A percentile compares a stretch with the other conserved stretches of the same genome.
Conservation (phyloP, 192 early-diverging fungal genomes). For the Coemansia sp. region DNA sequence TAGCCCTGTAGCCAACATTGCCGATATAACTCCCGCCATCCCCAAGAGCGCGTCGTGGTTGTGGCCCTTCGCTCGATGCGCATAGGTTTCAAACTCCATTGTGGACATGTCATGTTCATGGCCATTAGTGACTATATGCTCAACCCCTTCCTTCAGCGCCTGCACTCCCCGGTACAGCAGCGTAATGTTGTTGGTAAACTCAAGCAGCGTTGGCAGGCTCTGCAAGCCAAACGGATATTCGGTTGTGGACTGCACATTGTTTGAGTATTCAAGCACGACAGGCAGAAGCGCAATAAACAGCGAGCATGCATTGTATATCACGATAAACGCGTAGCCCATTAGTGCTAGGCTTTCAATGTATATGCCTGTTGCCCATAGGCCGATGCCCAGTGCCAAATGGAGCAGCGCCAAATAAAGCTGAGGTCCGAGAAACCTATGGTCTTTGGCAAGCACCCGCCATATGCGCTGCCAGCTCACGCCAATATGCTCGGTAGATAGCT, state of each 20-base stretch:
- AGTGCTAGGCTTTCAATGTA: slow-evolving; percentile 25
- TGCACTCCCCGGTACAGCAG: slow-evolving; percentile 39
- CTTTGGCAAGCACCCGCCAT: slow-evolving; percentile 15
- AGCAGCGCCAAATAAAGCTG: slow-evolving; percentile 18
- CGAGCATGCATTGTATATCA: slow-evolving; percentile 29
- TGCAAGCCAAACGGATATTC: slow-evolving; percentile 36
- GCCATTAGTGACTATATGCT: slow-evolving; percentile 32
- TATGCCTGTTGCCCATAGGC: slow-evolving; percentile 25
- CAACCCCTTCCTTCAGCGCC: slow-evolving; percentile 42
- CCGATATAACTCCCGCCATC: slow-evolving; percentile 6
- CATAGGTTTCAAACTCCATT: slow-evolving; percentile 42
- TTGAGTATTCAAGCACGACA: slow-evolving; percentile 33
- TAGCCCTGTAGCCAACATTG: slow-evolving; percentile 13
- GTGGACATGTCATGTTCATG: slow-evolving; percentile 19
- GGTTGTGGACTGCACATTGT: slow-evolving; percentile 13
- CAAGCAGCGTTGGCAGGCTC: slow-evolving; percentile 26
- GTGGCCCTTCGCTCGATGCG: slow-evolving; percentile 11
- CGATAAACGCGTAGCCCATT: slow-evolving; percentile 33
- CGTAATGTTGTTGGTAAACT: slow-evolving; percentile 38
- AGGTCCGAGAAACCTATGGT: slow-evolving; percentile 28
- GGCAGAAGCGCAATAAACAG: slow-evolving; percentile 32
- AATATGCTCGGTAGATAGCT: not conserved
- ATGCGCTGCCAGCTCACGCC: slow-evolving; percentile 32
- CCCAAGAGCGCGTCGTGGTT: slow-evolving; percentile 10
- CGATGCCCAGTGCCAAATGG: slow-evolving; percentile 18